phyloP scores from a whole-genome alignment of 2,329 filamentous ascomycete genomes.

The Sarocladiaceae sp. region DNA sequence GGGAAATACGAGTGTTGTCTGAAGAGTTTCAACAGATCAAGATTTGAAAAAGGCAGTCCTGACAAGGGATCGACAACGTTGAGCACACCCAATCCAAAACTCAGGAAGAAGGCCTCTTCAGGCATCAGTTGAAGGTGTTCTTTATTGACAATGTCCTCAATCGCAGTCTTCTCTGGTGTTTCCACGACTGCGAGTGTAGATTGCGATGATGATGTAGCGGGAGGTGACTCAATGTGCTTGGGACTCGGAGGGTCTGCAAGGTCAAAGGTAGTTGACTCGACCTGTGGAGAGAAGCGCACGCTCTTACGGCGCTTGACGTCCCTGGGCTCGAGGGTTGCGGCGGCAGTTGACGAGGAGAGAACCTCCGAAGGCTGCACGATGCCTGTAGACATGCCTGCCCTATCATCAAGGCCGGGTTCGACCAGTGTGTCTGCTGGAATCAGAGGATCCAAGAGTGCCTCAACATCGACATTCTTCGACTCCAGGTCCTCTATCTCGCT shows the following conservation, averaged over 20 bases:
- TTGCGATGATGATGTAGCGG: background rate
- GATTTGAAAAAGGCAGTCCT: slow-evolving; percentile 40
- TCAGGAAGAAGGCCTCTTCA: slow-evolving; percentile 89
- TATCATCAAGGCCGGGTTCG: background rate
- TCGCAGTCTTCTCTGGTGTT: background rate
- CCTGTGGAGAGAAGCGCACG: slow-evolving; percentile 65
- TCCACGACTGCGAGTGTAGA: background rate
- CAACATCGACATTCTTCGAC: background rate
- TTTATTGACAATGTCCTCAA: slow-evolving; percentile 37
- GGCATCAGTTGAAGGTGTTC: slow-evolving; percentile 91
- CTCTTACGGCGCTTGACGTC: slow-evolving; percentile 50
- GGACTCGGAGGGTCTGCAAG: slow-evolving; percentile 48
- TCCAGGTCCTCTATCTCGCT: slow-evolving; percentile 4
- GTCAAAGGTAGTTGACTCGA: slow-evolving; percentile 60
- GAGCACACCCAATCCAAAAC: slow-evolving; percentile 74
- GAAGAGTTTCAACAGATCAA: slow-evolving; percentile 62
- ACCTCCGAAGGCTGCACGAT: background rate
- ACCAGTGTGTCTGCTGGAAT: background rate
- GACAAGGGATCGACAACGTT: slow-evolving; percentile 51
- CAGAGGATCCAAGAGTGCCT: background rate
- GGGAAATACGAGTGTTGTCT: slow-evolving; percentile 68
- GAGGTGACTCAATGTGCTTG: slow-evolving; percentile 21
- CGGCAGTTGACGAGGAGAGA: background rate
- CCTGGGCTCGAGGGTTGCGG: background rate
- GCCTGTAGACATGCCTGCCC: slow-evolving; percentile 1